phyloP scores from a whole-genome alignment of 805 yeast genomes.

The Candida hispaniensis region DNA sequence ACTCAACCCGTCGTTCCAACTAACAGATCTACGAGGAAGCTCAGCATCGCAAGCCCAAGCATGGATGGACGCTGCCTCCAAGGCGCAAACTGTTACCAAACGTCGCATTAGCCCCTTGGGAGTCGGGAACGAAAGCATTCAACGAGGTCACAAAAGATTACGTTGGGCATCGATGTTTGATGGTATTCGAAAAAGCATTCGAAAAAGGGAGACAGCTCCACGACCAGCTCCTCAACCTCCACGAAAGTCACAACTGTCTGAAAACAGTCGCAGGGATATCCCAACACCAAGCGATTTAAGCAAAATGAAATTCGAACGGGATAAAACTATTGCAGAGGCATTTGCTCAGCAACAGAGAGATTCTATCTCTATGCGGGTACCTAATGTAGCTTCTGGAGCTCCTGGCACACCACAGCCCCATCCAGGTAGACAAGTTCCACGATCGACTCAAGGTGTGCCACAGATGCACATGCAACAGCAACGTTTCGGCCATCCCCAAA shows the following conservation, averaged over 20 bases:
- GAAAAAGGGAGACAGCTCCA: constrained; percentile 72
- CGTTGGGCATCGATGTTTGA: constrained; percentile 98
- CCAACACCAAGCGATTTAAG: constrained; percentile 82
- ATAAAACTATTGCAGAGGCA: constrained; percentile 65
- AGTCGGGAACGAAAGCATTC: constrained; percentile 85
- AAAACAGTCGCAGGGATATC: constrained; percentile 30
- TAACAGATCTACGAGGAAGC: constrained; percentile 78
- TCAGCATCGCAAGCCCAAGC: constrained; percentile 73
- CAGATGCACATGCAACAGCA: constrained; percentile 17
- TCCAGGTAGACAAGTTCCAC: constrained; percentile 8
- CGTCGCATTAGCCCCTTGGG: constrained; percentile 86
- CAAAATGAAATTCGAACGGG: constrained; percentile 72
- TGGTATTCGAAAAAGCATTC: constrained; percentile 81
- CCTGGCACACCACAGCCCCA: constrained; percentile 16
- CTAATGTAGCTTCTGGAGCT: constrained; percentile 3
- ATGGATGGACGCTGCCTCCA: constrained; percentile 88
- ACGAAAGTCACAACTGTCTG: constrained; percentile 29
- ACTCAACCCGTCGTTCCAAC: constrained; percentile 77
- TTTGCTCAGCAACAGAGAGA: constrained; percentile 26
- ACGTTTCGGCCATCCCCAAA: constrained; percentile 14
- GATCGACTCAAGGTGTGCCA: constrained; percentile 20
- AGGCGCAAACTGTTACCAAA: constrained; percentile 78
- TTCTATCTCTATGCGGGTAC: constrained; percentile 12
- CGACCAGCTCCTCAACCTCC: constrained; percentile 40
- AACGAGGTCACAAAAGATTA: constrained; percentile 80